Base-by-base conservation (phyloP, 139 green algal genomes). In the Parachlorella kessleri region DNA sequence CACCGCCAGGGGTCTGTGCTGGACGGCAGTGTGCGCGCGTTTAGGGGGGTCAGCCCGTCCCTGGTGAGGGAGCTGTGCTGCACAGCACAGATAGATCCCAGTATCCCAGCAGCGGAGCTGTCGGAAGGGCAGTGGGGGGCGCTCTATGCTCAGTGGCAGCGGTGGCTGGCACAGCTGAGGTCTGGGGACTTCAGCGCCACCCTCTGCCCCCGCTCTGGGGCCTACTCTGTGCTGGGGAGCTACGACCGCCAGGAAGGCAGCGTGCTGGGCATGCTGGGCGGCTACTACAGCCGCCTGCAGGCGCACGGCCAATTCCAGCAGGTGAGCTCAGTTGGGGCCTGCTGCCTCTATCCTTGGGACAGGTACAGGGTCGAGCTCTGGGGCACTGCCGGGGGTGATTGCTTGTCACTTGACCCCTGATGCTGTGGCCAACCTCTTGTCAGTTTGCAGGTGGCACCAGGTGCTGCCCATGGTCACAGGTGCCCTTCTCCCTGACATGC, bases 31-130 rank as follows among this genome's bases (percentile, higher is more conserved):
- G 82, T 90, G 66, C 81, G 91, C 0, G 86, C 84, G 6, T 96
- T 91, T 81, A 78, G 87, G 35, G 93, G 93, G 1, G 90, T 94
- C 1, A 94, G 90, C 36, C 92, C 92, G 1, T 70, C 72, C 3
- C 72, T 97, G 72, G 84, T 85, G 26, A 38, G 84, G 18, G 90
- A 95, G 70, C 80, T 96, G 4, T 92, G 86, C 26, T 14, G 30
- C 0, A 36, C 71, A 37, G 88, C 90, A 24, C 78, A 78, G 1
- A 39, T 80, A 2, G 30, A 14, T 28, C 53, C 68, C 3, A 6
- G 36, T 30, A 40, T 5, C 0, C 39, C 21, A 3, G 77, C 86
- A 5, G 41, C 10, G 9, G 64, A 67, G 30, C 54, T 94, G 59
- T 35, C 7, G 3, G 38, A 82, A 4, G 59, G 73, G 9, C 36